These are phyloP conservation scores for Cenchrus purpureus DNA, from an alignment of 176 grass and related monocot genomes.

Conservation along the genomic window DNA sequence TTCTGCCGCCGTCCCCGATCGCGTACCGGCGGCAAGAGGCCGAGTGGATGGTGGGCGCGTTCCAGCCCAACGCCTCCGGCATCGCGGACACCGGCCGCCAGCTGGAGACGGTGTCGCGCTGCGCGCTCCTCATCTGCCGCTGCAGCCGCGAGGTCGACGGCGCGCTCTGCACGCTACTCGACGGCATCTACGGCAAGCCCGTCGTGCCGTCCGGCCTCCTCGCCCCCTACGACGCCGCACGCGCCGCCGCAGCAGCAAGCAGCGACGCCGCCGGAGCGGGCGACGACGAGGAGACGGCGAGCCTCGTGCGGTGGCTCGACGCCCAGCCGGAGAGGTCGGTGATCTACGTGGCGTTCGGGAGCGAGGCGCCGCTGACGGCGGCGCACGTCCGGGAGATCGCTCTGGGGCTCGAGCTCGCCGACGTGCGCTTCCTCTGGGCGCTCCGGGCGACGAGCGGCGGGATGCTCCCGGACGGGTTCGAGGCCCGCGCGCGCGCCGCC, in stretches of 20 bases:
- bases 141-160: constrained; percentile 35
- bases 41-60: neutral
- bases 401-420: constrained; percentile 20
- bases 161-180: neutral
- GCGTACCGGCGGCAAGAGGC: constrained; percentile 23
- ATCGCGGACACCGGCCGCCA: neutral
- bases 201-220: constrained; percentile 34
- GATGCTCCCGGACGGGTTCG: constrained; percentile 32
- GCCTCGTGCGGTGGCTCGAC: neutral
- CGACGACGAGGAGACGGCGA: neutral
- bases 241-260: neutral
- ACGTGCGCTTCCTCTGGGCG: constrained; percentile 18
- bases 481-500: neutral
- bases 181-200: constrained; percentile 26
- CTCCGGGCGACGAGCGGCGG: neutral
- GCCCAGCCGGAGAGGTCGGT: constrained; percentile 3
- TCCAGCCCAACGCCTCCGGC: neutral
- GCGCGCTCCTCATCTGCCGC: neutral
- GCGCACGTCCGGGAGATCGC: neutral
- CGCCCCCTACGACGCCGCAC: too few species aligned
- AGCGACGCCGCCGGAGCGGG: neutral
- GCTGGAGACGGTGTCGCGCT: neutral
- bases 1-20: neutral
- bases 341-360: constrained; percentile 3
- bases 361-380: neutral